Base-by-base conservation (phyloP, 108 stramenopile species). In the Schizochytrium sp. region DNA sequence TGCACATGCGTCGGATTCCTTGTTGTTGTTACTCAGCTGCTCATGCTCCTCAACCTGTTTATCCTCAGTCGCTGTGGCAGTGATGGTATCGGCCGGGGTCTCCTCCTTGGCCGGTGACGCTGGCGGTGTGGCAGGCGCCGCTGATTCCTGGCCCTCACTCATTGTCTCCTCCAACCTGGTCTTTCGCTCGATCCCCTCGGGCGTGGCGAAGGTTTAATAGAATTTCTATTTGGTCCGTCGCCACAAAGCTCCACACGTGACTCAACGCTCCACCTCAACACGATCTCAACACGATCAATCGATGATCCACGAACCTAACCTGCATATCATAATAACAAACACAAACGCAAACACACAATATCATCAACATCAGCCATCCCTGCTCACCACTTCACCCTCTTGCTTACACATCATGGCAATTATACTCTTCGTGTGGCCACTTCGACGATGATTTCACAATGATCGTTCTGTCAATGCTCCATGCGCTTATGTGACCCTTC, bases 81-180 rank as follows among this genome's bases (percentile, higher is more conserved):
- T n/a, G 28, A 2, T n/a, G 59, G 1, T n/a, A 8, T 69, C 19
- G 44, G 12, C 19, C 7, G 64, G 42, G 3, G 12, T 69, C 64
- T 38, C 15, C 64, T 69, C 64, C 64, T 69, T 38, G 64, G 64
- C 57, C 57, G 57, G 57, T 17, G 57, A 17, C 57, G 57, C 57
- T 10, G 13, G 10, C 57, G 57, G 59, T n/a, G 59, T n/a, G 59
- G 59, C 1, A n/a, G 59, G 1, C 59, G 59, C 59, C 59, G 59
- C 59, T 60, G 2, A 44, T 44, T 69, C 64, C 64, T 69, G 64
- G 0, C 44, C 64, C 3, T 38, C 64, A 15, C 64, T 69, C 64
- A 69, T 69, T 13, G 40, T 38, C 64, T 7, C 28, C 17, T 15
- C 13, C 57, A 15, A 10, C 13, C 57, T 58, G 13, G 57, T 17